Evolutionary conservation across 345 rosid genomes (phyloP), one percentile per base, ranked within the genome.

Genomic region (Anacardium occidentale): DNA sequence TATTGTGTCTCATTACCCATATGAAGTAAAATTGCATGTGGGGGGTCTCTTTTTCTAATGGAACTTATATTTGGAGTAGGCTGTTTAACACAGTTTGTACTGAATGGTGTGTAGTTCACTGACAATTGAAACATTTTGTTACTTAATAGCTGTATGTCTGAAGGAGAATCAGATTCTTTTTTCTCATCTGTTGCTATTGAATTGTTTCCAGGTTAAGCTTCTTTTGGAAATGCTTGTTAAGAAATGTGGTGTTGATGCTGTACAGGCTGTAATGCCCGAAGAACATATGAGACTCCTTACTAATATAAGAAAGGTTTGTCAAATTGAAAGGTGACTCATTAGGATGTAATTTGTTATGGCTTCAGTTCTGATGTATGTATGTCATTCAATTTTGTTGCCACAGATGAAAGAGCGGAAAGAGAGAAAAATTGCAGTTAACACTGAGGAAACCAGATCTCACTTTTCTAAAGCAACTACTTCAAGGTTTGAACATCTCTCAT

Each of bases 211-310:
- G 99, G 91, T 95, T 66, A 95, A 94, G 88, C 86, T 86, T 81
- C 82, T 95, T 26, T 77, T 95, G 80, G 99, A 95, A 80, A 95
- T 95, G 99, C 98, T 95, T 34, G 87, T 92, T 52, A 82, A 84
- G 81, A 92, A 92, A 81, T 95, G 99, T 78, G 99, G 99, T 69
- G 57, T 88, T 11, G 94, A 88, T 66, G 98, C 98, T 79, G 98
- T 95, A 45, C 91, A 90, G 86, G 89, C 94, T 26, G 98, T 95
- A 74, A 92, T 95, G 97, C 98, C 98, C 64, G 92, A 88, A 79
- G 96, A 92, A 77, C 98, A 94, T 83, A 90, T 87, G 94, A 94
- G 88, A 78, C 96, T 92, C 69, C 91, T 95, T 32, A 85, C 90
- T n/a, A 92, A 95, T 79, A 88, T 95, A 65, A 86, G 98, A 73